Conservation (phyloP, 306 rosid genomes). For the Trifolium pratense region DNA sequence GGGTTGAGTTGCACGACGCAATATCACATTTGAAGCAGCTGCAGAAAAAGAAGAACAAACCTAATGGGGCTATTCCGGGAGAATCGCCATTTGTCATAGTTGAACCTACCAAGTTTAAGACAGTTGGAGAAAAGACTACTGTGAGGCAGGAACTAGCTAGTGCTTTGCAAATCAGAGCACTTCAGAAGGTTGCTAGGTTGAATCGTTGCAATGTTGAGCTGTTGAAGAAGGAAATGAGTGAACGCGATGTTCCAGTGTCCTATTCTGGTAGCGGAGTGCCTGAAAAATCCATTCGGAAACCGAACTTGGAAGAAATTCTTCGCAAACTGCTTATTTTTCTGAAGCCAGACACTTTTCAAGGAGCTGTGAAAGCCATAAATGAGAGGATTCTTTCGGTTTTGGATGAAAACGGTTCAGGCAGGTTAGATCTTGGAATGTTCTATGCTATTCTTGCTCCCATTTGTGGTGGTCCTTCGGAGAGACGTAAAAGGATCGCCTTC, state of each 20-base stretch:
- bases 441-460: conserved; percentile 92
- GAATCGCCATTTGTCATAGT: conserved; percentile 65
- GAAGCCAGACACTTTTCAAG: conserved; percentile 96
- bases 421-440: conserved; percentile 93
- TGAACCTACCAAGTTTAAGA: conserved; percentile 74
- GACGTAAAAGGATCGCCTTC: conserved; percentile 82
- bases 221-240: conserved; percentile 88
- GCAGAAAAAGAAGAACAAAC: conserved; percentile 86
- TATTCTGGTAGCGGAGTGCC: conserved; percentile 89
- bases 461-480: conserved; percentile 79
- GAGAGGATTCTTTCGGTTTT: conserved; percentile 90
- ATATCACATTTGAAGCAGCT: conserved; percentile 92
- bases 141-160: conserved; percentile 67
- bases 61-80: conserved; percentile 64
- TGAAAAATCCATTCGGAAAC: conserved; percentile 88
- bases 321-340: conserved; percentile 76
- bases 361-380: conserved; percentile 90
- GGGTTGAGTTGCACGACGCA: conserved; percentile 97
- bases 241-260: conserved; percentile 79
- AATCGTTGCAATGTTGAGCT: conserved; percentile 83
- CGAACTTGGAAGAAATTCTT: conserved; percentile 86
- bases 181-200: conserved; percentile 91
- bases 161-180: conserved; percentile 81
- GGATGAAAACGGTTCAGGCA: conserved; percentile 80
- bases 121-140: conserved; percentile 76